phyloP scores from a whole-genome alignment of 306 rosid species.

The Corylus heterophylla region DNA sequence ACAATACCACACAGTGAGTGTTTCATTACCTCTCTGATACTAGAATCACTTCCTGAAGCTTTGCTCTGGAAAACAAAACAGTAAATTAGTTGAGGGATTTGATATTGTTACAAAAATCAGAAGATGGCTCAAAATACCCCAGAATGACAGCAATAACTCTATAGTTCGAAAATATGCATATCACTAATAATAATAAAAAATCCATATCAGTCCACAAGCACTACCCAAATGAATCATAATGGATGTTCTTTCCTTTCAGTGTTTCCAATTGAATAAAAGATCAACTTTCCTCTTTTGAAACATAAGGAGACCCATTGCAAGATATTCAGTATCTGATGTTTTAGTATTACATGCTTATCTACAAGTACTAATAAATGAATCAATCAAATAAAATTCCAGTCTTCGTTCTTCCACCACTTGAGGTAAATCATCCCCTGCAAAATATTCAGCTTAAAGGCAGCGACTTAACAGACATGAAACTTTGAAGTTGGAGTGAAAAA shows the following conservation, averaged over 20 bases:
- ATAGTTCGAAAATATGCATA: background rate
- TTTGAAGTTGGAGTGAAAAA: background rate
- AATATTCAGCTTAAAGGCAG: background rate
- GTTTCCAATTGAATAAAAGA: background rate
- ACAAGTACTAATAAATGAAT: background rate
- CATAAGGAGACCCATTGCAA: background rate
- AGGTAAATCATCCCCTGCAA: conserved; percentile 1
- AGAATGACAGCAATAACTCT: background rate
- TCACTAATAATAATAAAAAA: background rate
- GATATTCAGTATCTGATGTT: background rate
- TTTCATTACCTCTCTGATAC: conserved; percentile 64
- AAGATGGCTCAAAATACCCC: background rate
- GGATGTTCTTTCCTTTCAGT: background rate
- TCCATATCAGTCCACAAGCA: background rate
- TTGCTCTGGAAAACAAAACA: conserved; percentile 52
- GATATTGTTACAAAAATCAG: background rate
- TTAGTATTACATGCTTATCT: background rate
- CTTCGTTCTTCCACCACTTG: background rate
- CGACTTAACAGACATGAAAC: background rate
- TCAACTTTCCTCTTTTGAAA: background rate
- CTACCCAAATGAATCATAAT: background rate
- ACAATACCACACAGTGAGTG: conserved; percentile 6
- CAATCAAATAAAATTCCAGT: background rate
- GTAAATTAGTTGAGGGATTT: conserved; percentile 27
- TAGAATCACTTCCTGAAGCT: conserved; percentile 36